phyloP scores from a whole-genome alignment of 2,329 filamentous ascomycete species.

The Cladophialophora psammophila region DNA sequence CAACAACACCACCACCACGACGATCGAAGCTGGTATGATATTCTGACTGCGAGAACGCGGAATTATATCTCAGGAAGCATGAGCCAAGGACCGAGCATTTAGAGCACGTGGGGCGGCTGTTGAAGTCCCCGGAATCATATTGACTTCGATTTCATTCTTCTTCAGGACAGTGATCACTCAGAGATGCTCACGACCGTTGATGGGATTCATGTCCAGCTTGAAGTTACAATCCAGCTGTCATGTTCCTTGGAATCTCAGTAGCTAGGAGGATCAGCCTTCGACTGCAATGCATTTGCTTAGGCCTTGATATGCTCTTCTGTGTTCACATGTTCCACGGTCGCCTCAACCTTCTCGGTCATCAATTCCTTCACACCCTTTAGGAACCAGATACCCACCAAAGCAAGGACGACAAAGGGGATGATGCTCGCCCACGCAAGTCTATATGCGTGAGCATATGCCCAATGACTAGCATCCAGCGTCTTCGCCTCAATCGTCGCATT shows the following conservation, averaged over 20 bases:
- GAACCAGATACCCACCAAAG: slow-evolving; percentile 53
- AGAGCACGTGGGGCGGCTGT: not conserved
- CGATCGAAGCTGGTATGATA: too few relatives aligned
- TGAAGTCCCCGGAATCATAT: not conserved
- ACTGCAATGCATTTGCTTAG: not conserved
- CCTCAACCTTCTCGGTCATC: slow-evolving; percentile 64
- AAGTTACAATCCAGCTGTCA: not conserved
- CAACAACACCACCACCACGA: too few relatives aligned
- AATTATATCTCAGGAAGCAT: too few relatives aligned
- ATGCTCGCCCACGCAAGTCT: slow-evolving; percentile 60
- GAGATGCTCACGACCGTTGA: not conserved
- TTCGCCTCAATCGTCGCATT: slow-evolving; percentile 50
- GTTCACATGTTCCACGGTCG: slow-evolving; percentile 54
- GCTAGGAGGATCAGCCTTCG: not conserved
- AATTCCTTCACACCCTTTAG: slow-evolving; percentile 59
- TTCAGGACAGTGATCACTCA: not conserved
- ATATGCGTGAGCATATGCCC: slow-evolving; percentile 58
- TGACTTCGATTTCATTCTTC: not conserved
- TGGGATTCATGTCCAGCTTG: not conserved
- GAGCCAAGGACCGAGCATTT: not conserved
- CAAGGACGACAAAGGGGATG: slow-evolving; percentile 61
- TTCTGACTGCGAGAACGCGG: too few relatives aligned
- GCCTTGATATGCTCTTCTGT: slow-evolving; percentile 28
- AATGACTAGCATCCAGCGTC: slow-evolving; percentile 51
- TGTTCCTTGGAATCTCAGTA: not conserved